A percentile compares a stretch with the other conserved stretches of the same genome.
Evolutionary conservation across 2,329 filamentous ascomycete species (phyloP).

Genomic region (Neofusicoccum sp.): DNA sequence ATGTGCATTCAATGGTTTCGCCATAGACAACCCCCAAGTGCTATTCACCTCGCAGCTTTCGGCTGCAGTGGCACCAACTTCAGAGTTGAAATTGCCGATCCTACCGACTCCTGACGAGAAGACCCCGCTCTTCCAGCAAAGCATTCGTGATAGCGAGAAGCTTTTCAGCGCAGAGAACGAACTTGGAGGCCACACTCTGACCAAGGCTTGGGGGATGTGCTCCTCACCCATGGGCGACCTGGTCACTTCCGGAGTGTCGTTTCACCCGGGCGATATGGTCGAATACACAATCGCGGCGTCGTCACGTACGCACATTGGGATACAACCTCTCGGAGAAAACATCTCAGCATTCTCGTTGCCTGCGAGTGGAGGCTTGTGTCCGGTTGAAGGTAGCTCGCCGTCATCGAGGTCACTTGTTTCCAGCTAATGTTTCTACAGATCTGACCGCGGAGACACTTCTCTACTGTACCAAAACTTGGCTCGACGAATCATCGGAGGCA

Average conservation of each 20-base stretch:
- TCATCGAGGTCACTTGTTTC: background rate
- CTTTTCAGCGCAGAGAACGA: slow-evolving; percentile 51
- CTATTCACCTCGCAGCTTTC: slow-evolving; percentile 40
- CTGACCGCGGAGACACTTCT: slow-evolving; percentile 32
- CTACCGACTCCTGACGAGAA: slow-evolving; percentile 15
- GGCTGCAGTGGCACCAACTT: slow-evolving; percentile 32
- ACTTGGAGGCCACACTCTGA: slow-evolving; percentile 49
- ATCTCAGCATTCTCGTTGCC: slow-evolving; percentile 11
- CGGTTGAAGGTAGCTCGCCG: slow-evolving; percentile 19
- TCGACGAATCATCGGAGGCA: slow-evolving; percentile 27
- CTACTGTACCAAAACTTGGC: slow-evolving; percentile 34
- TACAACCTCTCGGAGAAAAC: slow-evolving; percentile 2
- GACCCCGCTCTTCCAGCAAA: slow-evolving; percentile 39
- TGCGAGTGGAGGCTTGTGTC: slow-evolving; percentile 7
- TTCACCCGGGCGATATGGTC: slow-evolving; percentile 58
- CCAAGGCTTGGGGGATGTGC: slow-evolving; percentile 55
- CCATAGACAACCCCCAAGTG: slow-evolving; percentile 23
- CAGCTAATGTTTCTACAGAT: slow-evolving; percentile 17
- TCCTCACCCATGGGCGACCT: slow-evolving; percentile 47
- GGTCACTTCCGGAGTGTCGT: slow-evolving; percentile 49
- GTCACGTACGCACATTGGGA: slow-evolving; percentile 31
- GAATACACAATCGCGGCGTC: slow-evolving; percentile 54
- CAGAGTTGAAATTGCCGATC: slow-evolving; percentile 29
- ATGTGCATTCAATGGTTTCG: slow-evolving; percentile 26
- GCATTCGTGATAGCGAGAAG: slow-evolving; percentile 36